Evolutionary conservation across 208 protist genomes (phyloP).

Genomic region (Balamuthia mandrillaris): DNA sequence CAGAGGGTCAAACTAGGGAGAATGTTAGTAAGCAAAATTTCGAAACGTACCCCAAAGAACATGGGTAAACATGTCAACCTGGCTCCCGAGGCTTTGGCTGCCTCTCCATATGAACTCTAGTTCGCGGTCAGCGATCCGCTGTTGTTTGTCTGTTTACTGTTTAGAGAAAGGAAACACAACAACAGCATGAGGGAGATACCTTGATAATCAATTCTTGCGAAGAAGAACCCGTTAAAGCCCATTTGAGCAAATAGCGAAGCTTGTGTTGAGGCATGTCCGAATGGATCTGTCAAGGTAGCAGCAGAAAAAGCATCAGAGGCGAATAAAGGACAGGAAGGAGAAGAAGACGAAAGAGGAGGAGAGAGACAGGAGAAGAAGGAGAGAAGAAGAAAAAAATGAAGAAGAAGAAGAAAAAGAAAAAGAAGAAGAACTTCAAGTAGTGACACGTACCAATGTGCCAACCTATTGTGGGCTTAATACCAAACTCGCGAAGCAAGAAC

Average conservation of each 20-base stretch:
- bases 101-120: slow-evolving; percentile 43
- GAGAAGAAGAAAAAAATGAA: background rate
- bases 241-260: slow-evolving; percentile 34
- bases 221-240: slow-evolving; percentile 50
- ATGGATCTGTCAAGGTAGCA: too few species aligned
- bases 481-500: slow-evolving; percentile 25
- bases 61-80: slow-evolving; percentile 41
- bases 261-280: slow-evolving; percentile 32
- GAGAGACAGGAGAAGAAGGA: background rate
- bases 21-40: background rate
- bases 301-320: too few species aligned
- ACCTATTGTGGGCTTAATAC: too few species aligned
- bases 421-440: background rate
- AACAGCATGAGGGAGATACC: too few species aligned
- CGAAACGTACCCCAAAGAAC: slow-evolving; percentile 56
- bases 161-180: too few species aligned
- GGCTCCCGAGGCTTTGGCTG: background rate
- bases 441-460: background rate
- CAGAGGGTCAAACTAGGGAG: background rate
- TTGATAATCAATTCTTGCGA: slow-evolving; percentile 36
- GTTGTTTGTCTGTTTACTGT: too few species aligned
- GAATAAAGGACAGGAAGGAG: background rate
- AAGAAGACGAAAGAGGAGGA: background rate
- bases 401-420: background rate
- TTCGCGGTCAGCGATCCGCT: background rate